Evolutionary conservation across 805 yeast genomes (phyloP).

Genomic region (Kazachstania bromeliacearum): DNA sequence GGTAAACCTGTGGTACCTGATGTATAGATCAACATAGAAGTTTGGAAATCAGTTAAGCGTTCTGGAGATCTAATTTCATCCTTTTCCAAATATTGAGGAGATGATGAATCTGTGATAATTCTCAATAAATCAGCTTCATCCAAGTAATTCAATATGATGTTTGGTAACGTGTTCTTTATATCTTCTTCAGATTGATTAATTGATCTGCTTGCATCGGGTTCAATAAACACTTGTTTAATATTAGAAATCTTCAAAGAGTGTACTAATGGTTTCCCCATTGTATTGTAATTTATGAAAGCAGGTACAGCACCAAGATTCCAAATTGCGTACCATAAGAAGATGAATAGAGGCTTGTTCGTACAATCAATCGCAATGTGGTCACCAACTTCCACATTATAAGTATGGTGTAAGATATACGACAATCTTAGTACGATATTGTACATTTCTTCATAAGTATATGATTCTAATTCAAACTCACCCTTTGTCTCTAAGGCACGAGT

Average conservation of each 20-base stretch:
- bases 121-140: conserved; percentile 41
- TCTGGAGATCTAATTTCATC: conserved; percentile 48
- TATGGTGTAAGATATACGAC: conserved; percentile 52
- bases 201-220: conserved; percentile 52
- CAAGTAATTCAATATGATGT: conserved; percentile 38
- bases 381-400: conserved; percentile 54
- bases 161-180: conserved; percentile 31
- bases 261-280: conserved; percentile 59
- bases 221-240: conserved; percentile 58
- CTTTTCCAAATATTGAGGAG: conserved; percentile 45
- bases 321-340: conserved; percentile 71
- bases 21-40: conserved; percentile 73
- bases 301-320: conserved; percentile 92
- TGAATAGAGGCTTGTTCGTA: conserved; percentile 74
- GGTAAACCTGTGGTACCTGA: conserved; percentile 95
- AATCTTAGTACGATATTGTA: conserved; percentile 57
- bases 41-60: conserved; percentile 45
- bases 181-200: conserved; percentile 42
- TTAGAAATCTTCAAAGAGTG: conserved; percentile 73
- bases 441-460: conserved; percentile 58
- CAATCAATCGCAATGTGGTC: conserved; percentile 68
- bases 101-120: conserved; percentile 32
- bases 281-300: conserved; percentile 76
- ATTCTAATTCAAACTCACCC: conserved; percentile 50
- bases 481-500: conserved; percentile 35